Evolutionary conservation across 2,329 filamentous ascomycete genomes (phyloP), one percentile per base, ranked within the genome.

Genomic region (Colletotrichum chrysophilum): DNA sequence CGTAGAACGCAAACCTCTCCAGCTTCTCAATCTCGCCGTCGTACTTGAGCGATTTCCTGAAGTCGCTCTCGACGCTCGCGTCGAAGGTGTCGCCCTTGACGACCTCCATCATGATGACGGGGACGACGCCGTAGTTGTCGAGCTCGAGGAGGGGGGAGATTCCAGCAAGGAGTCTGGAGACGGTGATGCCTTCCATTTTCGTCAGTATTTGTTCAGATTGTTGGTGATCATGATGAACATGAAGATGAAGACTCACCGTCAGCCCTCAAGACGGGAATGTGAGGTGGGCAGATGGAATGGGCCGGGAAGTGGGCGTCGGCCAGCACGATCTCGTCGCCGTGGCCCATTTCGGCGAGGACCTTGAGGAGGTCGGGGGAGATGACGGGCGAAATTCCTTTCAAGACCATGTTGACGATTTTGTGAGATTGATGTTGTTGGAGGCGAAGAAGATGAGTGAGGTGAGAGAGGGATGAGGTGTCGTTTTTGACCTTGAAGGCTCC

Each of bases 51-150:
- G 73, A 58, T 1, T 65, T 34, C 4, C 73, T 66, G 3, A 75
- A 75, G 21, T 75, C 73, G n/a, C 55, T 26, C 70, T 75, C 73
- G n/a, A 75, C 73, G 21, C 56, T 73, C 6, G 73, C 73, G 26
- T 75, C 70, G 26, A 52, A 43, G 48, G 73, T 75, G 70, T 75
- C 73, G 43, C 73, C 73, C 73, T 73, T 62, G 43, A 75, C 73
- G 30, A 75, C 73, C 70, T 75, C 69, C 73, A 75, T 75, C 70
- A 75, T 75, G 70, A 75, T 14, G 26, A 75, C 73, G 18, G 73
- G 73, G 24, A 75, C 73, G 48, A 74, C 67, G 64, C 70, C 73
- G 64, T 75, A 75, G 43, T 67, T 75, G 70, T 75, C 73, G 52
- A 75, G 64, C 32, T 75, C 73, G 26, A 75, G 56, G 14, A 75